phyloP scores from a whole-genome alignment of 2,329 filamentous ascomycete genomes.

The Lithohypha guttulata region DNA sequence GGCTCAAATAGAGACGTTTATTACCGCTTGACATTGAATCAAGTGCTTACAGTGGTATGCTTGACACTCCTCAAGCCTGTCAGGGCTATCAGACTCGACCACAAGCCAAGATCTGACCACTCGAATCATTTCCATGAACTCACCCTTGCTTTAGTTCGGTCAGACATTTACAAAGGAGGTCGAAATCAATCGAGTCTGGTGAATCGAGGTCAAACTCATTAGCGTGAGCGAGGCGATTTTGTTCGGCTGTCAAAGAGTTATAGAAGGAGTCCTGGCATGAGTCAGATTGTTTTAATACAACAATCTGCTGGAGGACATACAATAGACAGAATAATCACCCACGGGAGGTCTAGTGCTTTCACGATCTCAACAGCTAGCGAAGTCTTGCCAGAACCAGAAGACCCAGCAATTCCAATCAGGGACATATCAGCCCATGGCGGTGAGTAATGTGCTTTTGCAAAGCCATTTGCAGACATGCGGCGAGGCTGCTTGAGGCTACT shows the following conservation, averaged over 20 bases:
- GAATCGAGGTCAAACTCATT: conserved; percentile 97
- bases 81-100: conserved; percentile 2
- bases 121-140: conserved; percentile 16
- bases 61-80: background rate
- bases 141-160: conserved; percentile 86
- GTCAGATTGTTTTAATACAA: background rate
- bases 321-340: conserved; percentile 97
- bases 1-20: conserved; percentile 18
- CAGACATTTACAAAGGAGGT: conserved; percentile 68
- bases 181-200: conserved; percentile 89
- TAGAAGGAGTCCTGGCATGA: conserved; percentile 80
- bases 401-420: conserved; percentile 92
- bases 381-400: conserved; percentile 91
- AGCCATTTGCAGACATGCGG: conserved; percentile 2
- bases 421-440: conserved; percentile 94
- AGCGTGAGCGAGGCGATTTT: conserved; percentile 68
- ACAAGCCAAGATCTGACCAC: conserved; percentile 5
- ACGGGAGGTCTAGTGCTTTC: conserved; percentile 77
- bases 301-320: conserved; percentile 38
- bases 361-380: conserved; percentile 89
- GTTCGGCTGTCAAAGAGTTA: conserved; percentile 70
- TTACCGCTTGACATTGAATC: conserved; percentile 24
- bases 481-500: background rate
- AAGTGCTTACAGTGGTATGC: conserved; percentile 13
- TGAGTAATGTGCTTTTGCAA: conserved; percentile 58